These are phyloP conservation scores for Tolypocladium ophioglossoides DNA, from an alignment of 2,329 filamentous ascomycete species.

Conservation along the genomic window DNA sequence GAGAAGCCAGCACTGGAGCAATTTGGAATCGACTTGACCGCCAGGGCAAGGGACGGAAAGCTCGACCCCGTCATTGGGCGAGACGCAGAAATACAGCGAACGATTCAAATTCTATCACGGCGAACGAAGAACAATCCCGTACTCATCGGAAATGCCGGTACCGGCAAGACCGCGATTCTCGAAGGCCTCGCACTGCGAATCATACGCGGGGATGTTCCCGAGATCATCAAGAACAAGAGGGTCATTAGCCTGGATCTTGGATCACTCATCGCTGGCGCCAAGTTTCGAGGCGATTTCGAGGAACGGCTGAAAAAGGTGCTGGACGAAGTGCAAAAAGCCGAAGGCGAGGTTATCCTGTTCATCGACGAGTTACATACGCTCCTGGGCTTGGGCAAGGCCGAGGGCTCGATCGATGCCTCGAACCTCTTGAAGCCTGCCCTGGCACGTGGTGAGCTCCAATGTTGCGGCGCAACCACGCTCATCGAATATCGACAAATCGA, in stretches of 20 bases:
- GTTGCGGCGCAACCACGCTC: slow-evolving; percentile 87
- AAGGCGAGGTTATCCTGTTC: slow-evolving; percentile 87
- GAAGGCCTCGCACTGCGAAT: slow-evolving; percentile 88
- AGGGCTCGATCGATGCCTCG: slow-evolving; percentile 92
- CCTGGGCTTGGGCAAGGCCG: slow-evolving; percentile 84
- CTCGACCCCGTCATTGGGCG: slow-evolving; percentile 93
- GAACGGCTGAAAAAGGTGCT: slow-evolving; percentile 85
- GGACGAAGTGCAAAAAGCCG: slow-evolving; percentile 79
- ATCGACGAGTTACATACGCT: slow-evolving; percentile 91
- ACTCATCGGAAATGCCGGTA: slow-evolving; percentile 83
- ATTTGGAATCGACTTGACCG: slow-evolving; percentile 85
- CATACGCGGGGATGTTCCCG: slow-evolving; percentile 83
- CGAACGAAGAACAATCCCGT: slow-evolving; percentile 95
- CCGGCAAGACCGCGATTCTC: slow-evolving; percentile 86
- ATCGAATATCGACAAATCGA: slow-evolving; percentile 90
- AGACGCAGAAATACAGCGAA: slow-evolving; percentile 83
- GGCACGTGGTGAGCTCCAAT: slow-evolving; percentile 87
- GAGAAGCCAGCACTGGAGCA: slow-evolving; percentile 85
- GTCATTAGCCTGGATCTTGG: slow-evolving; percentile 84
- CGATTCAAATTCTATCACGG: slow-evolving; percentile 85
- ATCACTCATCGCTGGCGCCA: slow-evolving; percentile 87
- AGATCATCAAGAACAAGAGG: slow-evolving; percentile 89
- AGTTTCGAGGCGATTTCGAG: slow-evolving; percentile 93
- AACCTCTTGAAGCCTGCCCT: slow-evolving; percentile 90
- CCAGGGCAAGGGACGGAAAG: slow-evolving; percentile 74